Evolutionary conservation across 495 filamentous ascomycete species (phyloP), one percentile per base, ranked within the genome.

Genomic region (Aspergillus olivimuriae): DNA sequence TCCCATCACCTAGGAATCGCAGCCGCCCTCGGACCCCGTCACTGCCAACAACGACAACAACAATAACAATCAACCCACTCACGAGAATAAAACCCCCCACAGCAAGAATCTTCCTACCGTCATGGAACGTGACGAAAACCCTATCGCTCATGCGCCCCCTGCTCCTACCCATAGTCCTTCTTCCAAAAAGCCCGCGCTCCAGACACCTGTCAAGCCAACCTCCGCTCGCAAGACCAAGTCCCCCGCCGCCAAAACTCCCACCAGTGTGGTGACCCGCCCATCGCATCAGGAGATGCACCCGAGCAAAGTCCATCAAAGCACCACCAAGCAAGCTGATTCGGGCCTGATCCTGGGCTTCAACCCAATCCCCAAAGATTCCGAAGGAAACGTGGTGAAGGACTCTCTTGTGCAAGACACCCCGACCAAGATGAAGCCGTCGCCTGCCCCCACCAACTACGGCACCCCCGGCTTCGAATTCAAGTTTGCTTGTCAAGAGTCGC

Each of bases 381-480:
- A 63, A 34, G 67, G 70, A 21, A 72, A 68, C 10, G 14, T 61
- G 14, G 34, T 71, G 24, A 68, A 62, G 34, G 60, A 63, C 1
- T 26, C 39, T 18, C 15, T 52, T 1, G 41, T 47, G 14, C 54
- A 68, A 19, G 58, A 58, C 26, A 74, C 72, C 5, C 73, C 74
- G 2, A 63, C 67, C 37, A 77, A 76, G 43, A 44, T 52, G 1
- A 67, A 58, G 41, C 57, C 58, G 1, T 68, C 66, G 19, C 61
- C 67, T 3, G 61, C 48, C 3, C 51, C 54, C 54, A 56, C 57
- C 43, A 56, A 69, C 20, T 71, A 68, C 46, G 70, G 63, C 42
- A 80, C 82, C 0, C 78, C 86, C 0, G 73, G 69, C 0, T 94
- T 89, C 58, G 83, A 87, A 30, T 94, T 94, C 66, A 81, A 74